Base-by-base conservation (phyloP, 108 stramenopile genomes). In the Nitzschia putrida region DNA sequence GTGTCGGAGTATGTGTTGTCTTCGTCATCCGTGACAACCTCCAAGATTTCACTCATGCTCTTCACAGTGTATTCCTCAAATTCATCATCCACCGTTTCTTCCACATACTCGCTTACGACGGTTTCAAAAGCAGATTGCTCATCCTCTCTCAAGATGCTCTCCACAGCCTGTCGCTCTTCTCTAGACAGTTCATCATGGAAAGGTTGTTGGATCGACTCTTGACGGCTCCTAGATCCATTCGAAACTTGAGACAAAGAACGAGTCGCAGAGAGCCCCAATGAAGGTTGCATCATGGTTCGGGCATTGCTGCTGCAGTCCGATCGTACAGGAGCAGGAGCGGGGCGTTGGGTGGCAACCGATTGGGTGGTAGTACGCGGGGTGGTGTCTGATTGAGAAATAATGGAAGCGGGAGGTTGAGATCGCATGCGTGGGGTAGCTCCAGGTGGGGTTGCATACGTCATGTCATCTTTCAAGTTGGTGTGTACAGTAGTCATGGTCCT, bases 1-100 rank as follows among this genome's bases (percentile, higher is more conserved):
- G 47, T 49, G 18, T 49, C 47, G 18, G 47, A 49, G 18, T 49
- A 49, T 1, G 47, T 49, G 18, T 49, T 18, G 47, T 49, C 14
- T 6, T 59, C 58, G 18, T 63, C 42, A 23, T 63, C 61, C 29
- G 29, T 34, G 3, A n/a, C n/a, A n/a, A 34, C 29, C 44, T 63
- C 61, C 43, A 63, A 45, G 37, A 63, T 63, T 13, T 63, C 61
- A 21, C 44, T 63, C 43, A 63, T 47, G 14, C 42, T 45, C 44
- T 47, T 44, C 22, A 63, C 61, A 23, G 61, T 63, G 43, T 63
- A 63, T 38, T 63, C 61, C 11, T 63, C 61, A 45, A 63, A 63
- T 16, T 59, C 58, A 20, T 37, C 58, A 47, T 63, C 61, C 18
- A 63, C 42, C n/a, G 61, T 63, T 25, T 63, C 61, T 45, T 63